Evolutionary conservation across 2,329 filamentous ascomycete genomes (phyloP).

Genomic region (Aureobasidium namibiae): DNA sequence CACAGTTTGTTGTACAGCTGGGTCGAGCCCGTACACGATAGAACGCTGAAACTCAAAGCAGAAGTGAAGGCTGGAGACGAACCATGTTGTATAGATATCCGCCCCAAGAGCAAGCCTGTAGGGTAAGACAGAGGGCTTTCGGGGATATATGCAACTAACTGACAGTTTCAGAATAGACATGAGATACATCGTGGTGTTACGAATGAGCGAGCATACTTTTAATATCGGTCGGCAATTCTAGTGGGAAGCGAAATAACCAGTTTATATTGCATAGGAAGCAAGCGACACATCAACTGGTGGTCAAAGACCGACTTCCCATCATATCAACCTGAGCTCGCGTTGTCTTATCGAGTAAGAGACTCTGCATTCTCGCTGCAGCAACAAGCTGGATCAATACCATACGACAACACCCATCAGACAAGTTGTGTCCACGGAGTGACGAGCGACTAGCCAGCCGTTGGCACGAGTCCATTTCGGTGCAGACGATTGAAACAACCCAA

Average conservation of each 20-base stretch:
- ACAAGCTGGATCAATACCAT: neutral
- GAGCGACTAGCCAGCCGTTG: neutral
- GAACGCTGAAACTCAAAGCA: too few relatives aligned
- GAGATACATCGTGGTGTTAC: too few relatives aligned
- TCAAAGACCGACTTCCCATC: neutral
- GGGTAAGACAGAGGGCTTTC: too few relatives aligned
- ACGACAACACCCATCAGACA: neutral
- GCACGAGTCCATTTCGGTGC: neutral
- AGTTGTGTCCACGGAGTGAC: neutral
- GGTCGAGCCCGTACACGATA: too few relatives aligned
- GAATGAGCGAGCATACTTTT: neutral
- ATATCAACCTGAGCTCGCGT: neutral
- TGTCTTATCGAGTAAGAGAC: neutral
- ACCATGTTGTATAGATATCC: too few relatives aligned
- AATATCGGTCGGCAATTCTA: neutral
- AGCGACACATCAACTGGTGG: neutral
- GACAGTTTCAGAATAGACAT: too few relatives aligned
- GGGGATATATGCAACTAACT: too few relatives aligned
- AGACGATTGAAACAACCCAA: neutral
- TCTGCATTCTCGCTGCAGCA: neutral
- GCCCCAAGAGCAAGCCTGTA: too few relatives aligned
- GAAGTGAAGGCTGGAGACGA: too few relatives aligned
- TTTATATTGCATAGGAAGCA: neutral
- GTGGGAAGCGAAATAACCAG: neutral
- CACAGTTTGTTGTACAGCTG: too few relatives aligned